Conservation (phyloP, 768 basidiomycete species). For the Mycena metata region DNA sequence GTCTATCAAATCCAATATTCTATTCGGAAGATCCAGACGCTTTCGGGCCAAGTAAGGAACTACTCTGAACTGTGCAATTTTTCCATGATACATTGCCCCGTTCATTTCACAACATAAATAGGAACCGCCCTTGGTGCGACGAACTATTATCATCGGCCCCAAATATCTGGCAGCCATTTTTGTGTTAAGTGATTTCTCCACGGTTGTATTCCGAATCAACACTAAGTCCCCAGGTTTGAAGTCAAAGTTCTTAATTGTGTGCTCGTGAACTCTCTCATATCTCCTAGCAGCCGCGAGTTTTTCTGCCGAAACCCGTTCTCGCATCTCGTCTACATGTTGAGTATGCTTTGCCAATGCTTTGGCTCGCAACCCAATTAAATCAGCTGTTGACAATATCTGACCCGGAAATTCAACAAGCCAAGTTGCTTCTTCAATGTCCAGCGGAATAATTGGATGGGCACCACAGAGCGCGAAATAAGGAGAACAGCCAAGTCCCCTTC, state of each 20-base stretch:
- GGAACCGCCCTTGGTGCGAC: neutral
- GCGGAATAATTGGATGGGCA: too few species aligned
- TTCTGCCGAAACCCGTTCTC: neutral
- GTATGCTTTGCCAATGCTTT: too few species aligned
- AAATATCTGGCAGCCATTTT: too few species aligned
- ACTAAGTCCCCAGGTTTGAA: neutral
- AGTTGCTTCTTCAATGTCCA: too few species aligned
- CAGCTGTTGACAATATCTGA: too few species aligned
- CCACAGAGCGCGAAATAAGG: neutral
- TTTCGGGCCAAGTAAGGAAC: neutral
- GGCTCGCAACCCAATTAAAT: too few species aligned
- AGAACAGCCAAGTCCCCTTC: neutral
- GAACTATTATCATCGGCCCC: too few species aligned
- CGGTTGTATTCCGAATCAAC: neutral
- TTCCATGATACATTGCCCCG: neutral
- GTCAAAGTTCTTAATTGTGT: too few species aligned
- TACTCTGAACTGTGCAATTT: neutral
- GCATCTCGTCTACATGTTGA: too few species aligned
- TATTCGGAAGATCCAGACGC: too few species aligned
- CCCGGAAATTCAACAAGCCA: too few species aligned
- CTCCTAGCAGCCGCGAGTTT: neutral
- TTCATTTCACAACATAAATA: neutral
- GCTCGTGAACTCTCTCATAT: neutral
- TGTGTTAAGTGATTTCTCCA: neutral
- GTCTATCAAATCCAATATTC: too few species aligned